Evolutionary conservation across 495 filamentous ascomycete species (phyloP), one percentile per base, ranked within the genome.

Genomic region (Aspergillus sclerotioniger): DNA sequence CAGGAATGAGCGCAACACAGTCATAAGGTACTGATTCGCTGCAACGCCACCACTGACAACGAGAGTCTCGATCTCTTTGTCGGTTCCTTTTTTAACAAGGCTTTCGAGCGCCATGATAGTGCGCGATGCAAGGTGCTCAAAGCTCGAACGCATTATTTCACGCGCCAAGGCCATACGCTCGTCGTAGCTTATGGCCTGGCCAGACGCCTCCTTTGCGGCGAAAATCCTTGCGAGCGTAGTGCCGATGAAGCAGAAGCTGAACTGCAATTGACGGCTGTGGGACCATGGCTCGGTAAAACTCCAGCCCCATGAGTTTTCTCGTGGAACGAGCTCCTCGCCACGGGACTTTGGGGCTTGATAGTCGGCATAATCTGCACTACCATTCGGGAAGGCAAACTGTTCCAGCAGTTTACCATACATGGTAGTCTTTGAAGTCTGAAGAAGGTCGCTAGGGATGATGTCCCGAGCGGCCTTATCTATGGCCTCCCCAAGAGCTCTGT

Each of bases 1-100:
- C 32, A 97, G 71, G 51, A 83, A 81, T 4, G 69, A 58, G 3
- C 82, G 78, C 17, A 95, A 70, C 41, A 97, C 78, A 54, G 80
- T 78, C 69, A 84, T 81, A 8, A 98, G 76, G 67, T 86, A 98
- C 21, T 67, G 59, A 70, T 97, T 98, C 20, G 86, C 82, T 5
- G 94, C 93, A 2, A 98, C 94, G 8, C 94, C 94, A 16, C 94
- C 94, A 50, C 89, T 87, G 6, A 98, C 77, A 3, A 98, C 91
- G 6, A 98, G 69, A 0, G 86, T 88, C 12, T 76, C 68, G 8
- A 90, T 68, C 44, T 67, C 51, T 9, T 68, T 51, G 33, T 58
- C 62, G 8, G 62, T 58, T 20, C 60, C 48, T 6, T 70, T 51
- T 15, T 65, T 37, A 1, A 64, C 62, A 6, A 80, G 68, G 12